A percentile compares a stretch with the other conserved stretches of the same genome.
Conservation (phyloP, 768 basidiomycete species). For the Mycena olivaceomarginata region DNA sequence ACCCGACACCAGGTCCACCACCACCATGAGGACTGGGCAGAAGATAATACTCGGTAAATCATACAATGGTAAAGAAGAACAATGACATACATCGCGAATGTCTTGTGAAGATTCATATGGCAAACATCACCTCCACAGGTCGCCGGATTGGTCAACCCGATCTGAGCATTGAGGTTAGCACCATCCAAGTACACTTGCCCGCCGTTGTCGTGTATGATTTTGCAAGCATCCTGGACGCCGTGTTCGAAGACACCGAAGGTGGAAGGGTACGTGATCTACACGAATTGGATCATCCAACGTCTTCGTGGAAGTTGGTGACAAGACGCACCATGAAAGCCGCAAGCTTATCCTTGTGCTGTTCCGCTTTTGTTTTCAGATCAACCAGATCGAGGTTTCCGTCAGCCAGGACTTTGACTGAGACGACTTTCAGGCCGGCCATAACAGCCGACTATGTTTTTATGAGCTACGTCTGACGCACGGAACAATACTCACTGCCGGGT, state of each 20-base stretch:
- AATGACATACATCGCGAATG: constrained; percentile 89
- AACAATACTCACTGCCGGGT: constrained; percentile 87
- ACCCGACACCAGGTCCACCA: constrained; percentile 97
- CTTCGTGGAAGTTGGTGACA: neutral
- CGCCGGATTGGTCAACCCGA: constrained; percentile 94
- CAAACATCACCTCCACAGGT: constrained; percentile 99
- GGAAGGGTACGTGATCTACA: constrained; percentile 95
- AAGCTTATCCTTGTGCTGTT: constrained; percentile 92
- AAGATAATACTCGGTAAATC: constrained; percentile 7
- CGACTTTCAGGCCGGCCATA: constrained; percentile 98
- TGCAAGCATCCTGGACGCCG: constrained; percentile 92
- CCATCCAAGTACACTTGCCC: constrained; percentile 99
- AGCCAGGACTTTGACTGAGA: constrained; percentile 91
- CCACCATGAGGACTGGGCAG: constrained; percentile 91
- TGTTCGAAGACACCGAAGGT: constrained; percentile 99
- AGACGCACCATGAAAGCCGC: constrained; percentile 94
- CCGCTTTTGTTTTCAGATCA: constrained; percentile 91
- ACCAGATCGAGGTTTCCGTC: constrained; percentile 94
- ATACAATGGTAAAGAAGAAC: neutral
- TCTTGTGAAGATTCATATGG: constrained; percentile 99
- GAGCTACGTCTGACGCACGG: constrained; percentile 38
- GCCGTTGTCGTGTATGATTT: constrained; percentile 95
- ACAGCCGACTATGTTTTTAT: constrained; percentile 85
- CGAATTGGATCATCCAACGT: constrained; percentile 17
- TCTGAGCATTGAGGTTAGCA: constrained; percentile 96